Percentiles rank a stretch among this genome's conserved stretches.
Evolutionary conservation across 441 rosid genomes (phyloP).

Genomic region (Manihot esculenta): DNA sequence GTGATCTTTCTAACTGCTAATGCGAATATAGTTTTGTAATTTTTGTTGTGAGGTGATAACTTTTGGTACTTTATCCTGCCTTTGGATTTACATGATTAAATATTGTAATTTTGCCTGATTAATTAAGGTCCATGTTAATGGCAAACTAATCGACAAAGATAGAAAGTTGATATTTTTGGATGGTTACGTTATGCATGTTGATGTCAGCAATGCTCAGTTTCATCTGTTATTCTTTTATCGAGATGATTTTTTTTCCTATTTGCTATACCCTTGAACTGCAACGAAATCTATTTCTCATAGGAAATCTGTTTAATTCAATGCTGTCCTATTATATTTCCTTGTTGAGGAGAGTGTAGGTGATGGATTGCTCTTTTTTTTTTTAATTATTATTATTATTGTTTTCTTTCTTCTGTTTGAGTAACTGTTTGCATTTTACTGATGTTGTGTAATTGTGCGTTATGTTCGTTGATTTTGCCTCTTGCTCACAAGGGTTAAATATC

Average conservation of each 20-base stretch:
- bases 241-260: not conserved
- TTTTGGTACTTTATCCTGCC: not conserved
- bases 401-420: not conserved
- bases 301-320: not conserved
- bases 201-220: not conserved
- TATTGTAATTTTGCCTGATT: not conserved
- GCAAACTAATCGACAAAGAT: not conserved
- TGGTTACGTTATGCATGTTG: not conserved
- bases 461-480: not conserved
- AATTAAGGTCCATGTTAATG: not conserved
- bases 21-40: conserved; percentile 14
- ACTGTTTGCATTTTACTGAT: not conserved
- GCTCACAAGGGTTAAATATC: not conserved
- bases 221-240: not conserved
- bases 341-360: not conserved
- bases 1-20: conserved; percentile 24
- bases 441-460: not conserved
- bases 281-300: not conserved
- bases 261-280: not conserved
- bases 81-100: not conserved
- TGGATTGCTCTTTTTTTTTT: no score
- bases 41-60: not conserved
- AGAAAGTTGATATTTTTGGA: not conserved
- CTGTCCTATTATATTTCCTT: not conserved
- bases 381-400: not conserved